Conservation (phyloP, 768 basidiomycete genomes). For the Boletus rufocinnamomeus region DNA sequence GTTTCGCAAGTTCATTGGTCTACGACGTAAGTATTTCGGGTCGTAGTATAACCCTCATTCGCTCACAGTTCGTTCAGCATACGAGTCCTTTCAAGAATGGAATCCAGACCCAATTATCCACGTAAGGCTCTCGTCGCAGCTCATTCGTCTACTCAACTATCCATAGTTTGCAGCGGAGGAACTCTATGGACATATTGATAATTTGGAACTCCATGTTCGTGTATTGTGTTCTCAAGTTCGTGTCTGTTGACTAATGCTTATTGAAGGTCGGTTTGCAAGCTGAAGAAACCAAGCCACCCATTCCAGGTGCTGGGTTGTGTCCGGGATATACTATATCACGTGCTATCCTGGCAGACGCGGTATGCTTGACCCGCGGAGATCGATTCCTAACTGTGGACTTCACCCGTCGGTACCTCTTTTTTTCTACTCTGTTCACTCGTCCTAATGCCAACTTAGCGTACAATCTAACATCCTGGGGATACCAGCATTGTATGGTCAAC, state of each 20-base stretch:
- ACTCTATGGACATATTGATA: slow-evolving; percentile 72
- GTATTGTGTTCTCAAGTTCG: background rate
- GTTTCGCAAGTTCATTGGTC: slow-evolving; percentile 68
- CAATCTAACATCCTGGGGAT: slow-evolving; percentile 82
- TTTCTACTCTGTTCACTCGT: background rate
- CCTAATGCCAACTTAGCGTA: slow-evolving; percentile 46
- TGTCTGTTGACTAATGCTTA: background rate
- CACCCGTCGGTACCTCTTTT: slow-evolving; percentile 54
- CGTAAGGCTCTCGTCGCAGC: slow-evolving; percentile 36
- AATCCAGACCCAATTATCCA: slow-evolving; percentile 60
- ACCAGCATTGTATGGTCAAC: slow-evolving; percentile 66
- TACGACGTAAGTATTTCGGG: slow-evolving; percentile 53
- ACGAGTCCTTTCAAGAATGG: slow-evolving; percentile 69
- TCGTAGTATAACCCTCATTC: background rate
- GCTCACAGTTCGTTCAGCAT: slow-evolving; percentile 45
- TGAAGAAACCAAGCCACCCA: slow-evolving; percentile 65
- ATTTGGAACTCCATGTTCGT: slow-evolving; percentile 75
- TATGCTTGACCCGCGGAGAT: slow-evolving; percentile 75
- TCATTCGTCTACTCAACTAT: background rate
- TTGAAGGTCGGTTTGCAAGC: slow-evolving; percentile 65
- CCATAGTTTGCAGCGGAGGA: slow-evolving; percentile 58
- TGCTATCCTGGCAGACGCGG: slow-evolving; percentile 81
- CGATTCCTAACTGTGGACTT: slow-evolving; percentile 76
- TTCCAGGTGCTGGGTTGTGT: slow-evolving; percentile 73
- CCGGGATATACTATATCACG: slow-evolving; percentile 84